A percentile compares a stretch with the other conserved stretches of the same genome.
Evolutionary conservation across 441 rosid species (phyloP).

Genomic region (Mallotus repandus): DNA sequence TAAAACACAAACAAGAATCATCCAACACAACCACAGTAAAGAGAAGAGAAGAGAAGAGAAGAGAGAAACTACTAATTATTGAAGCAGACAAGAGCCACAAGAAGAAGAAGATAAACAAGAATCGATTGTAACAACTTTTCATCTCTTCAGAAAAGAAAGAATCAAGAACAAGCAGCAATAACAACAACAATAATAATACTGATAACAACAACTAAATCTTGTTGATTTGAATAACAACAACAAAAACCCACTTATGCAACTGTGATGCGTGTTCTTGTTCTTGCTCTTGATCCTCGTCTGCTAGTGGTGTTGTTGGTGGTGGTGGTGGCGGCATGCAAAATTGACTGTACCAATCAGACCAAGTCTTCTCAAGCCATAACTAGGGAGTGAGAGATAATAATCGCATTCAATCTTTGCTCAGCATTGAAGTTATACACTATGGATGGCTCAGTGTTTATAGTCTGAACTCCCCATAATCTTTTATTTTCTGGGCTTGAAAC

Average conservation of each 20-base stretch:
- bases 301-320: constrained; percentile 20
- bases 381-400: constrained; percentile 64
- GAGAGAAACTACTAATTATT: constrained; percentile 39
- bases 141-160: constrained; percentile 27
- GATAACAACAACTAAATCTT: constrained; percentile 13
- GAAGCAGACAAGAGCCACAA: constrained; percentile 33
- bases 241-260: constrained; percentile 2
- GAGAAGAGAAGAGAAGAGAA: not conserved
- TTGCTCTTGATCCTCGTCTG: not conserved
- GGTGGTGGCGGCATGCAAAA: constrained; percentile 25
- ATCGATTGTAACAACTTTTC: constrained; percentile 30
- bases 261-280: constrained; percentile 28
- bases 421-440: constrained; percentile 42
- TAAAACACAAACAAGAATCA: constrained; percentile 15
- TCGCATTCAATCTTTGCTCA: constrained; percentile 72
- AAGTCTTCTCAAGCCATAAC: constrained; percentile 88
- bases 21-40: not conserved
- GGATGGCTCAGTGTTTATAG: constrained; percentile 27
- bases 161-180: constrained; percentile 14
- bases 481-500: constrained; percentile 26
- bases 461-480: constrained; percentile 39
- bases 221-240: too few relatives aligned
- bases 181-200: not conserved
- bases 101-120: constrained; percentile 32
- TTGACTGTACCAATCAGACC: too few relatives aligned